Conservation (phyloP, 306 rosid species). For the Cucurbita argyrosperma region DNA sequence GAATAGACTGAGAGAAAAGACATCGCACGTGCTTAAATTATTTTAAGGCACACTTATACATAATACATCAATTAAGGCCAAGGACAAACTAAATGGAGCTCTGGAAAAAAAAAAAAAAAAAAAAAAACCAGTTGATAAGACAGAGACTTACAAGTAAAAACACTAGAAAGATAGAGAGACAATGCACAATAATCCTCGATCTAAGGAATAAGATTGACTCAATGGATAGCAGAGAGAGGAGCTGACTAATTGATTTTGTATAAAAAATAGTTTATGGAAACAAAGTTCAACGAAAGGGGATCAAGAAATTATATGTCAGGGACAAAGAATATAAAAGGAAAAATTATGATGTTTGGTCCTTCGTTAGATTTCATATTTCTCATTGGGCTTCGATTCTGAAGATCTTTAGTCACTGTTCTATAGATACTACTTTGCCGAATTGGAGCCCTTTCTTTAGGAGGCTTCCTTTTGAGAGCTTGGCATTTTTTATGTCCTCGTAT, state of each 20-base stretch:
- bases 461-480: too few relatives aligned
- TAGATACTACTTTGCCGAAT: too few relatives aligned
- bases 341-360: too few relatives aligned
- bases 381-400: too few relatives aligned
- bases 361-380: too few relatives aligned
- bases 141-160: not conserved
- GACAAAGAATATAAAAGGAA: not conserved
- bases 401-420: too few relatives aligned
- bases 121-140: not conserved
- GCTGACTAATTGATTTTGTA: not conserved
- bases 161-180: not conserved
- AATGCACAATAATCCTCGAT: not conserved
- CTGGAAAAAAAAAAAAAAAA: not conserved
- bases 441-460: too few relatives aligned
- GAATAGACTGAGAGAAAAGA: not conserved
- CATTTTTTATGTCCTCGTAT: too few relatives aligned
- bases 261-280: not conserved
- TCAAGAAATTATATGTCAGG: not conserved
- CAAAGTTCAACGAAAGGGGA: not conserved
- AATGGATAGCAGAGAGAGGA: not conserved
- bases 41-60: not conserved
- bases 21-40: not conserved
- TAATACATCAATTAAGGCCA: not conserved
- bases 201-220: not conserved
- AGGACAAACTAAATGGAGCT: not conserved